Evolutionary conservation across 306 rosid genomes (phyloP).

Genomic region (Lupinus albus): DNA sequence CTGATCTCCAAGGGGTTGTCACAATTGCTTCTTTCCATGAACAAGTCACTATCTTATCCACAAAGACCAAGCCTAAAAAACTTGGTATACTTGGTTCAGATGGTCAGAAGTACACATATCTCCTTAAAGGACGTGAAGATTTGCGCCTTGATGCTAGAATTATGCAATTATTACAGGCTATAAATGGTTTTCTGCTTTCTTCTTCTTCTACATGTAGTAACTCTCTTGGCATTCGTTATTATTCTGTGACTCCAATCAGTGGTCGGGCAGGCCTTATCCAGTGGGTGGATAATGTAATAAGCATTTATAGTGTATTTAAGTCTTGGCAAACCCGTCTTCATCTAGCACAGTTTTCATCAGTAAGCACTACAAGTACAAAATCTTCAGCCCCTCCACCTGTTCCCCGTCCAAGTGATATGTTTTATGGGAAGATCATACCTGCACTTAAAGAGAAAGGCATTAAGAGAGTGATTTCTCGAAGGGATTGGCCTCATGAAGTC

Average conservation of each 20-base stretch:
- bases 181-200: constrained; percentile 81
- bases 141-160: constrained; percentile 96
- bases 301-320: constrained; percentile 90
- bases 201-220: constrained; percentile 75
- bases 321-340: constrained; percentile 93
- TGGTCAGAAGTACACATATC: constrained; percentile 90
- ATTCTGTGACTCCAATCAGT: constrained; percentile 97
- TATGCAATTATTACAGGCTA: constrained; percentile 92
- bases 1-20: constrained; percentile 68
- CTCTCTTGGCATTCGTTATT: constrained; percentile 78
- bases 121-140: constrained; percentile 95
- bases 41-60: constrained; percentile 77
- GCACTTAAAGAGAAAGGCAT: constrained; percentile 99
- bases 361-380: constrained; percentile 63
- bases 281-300: constrained; percentile 90
- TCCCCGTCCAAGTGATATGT: constrained; percentile 99
- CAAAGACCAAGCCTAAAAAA: constrained; percentile 97
- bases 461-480: constrained; percentile 94
- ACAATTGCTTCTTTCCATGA: constrained; percentile 83
- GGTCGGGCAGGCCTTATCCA: constrained; percentile 96
- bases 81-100: constrained; percentile 86
- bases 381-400: constrained; percentile 79
- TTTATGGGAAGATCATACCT: constrained; percentile 96
- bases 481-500: constrained; percentile 99
- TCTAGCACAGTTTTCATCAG: constrained; percentile 67